Percentiles rank a stretch among this genome's conserved stretches.
phyloP scores from a whole-genome alignment of 163 green algal genomes.

The Scenedesmus sp. region DNA sequence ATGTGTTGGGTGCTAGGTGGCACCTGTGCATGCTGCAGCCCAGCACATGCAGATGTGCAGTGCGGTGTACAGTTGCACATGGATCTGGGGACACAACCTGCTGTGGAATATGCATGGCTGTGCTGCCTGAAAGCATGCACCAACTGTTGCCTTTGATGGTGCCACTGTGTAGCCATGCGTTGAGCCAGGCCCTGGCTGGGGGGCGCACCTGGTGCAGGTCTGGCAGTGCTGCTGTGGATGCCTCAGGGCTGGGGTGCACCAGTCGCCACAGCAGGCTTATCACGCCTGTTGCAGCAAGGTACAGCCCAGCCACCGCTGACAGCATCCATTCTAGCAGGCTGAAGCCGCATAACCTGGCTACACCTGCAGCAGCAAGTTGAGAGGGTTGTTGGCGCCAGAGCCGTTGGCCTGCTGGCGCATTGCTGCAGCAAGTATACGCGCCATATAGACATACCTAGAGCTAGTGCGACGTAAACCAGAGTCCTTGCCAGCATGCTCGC shows the following conservation, averaged over 20 bases:
- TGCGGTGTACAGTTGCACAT: no score
- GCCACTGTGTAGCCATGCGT: no score
- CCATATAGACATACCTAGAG: neutral
- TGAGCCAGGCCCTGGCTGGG: neutral
- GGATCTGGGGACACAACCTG: no score
- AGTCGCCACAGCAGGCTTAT: neutral
- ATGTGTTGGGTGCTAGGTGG: neutral
- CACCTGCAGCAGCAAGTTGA: neutral
- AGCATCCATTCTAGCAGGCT: neutral
- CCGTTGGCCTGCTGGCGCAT: neutral
- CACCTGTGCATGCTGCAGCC: neutral
- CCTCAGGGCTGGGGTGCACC: neutral
- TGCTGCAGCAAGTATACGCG: neutral
- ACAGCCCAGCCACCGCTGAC: neutral
- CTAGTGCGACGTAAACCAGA: neutral
- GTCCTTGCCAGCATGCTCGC: neutral
- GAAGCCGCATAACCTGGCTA: neutral
- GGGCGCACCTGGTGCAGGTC: slow-evolving; percentile 12
- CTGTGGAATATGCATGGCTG: no score
- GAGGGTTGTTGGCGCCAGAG: neutral
- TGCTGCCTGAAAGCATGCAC: no score
- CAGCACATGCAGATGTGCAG: no score
- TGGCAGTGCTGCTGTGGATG: neutral
- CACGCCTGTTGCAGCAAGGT: neutral
- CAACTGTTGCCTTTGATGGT: no score